Evolutionary conservation across 2,329 filamentous ascomycete genomes (phyloP).

Genomic region (Cercospora sp.): DNA sequence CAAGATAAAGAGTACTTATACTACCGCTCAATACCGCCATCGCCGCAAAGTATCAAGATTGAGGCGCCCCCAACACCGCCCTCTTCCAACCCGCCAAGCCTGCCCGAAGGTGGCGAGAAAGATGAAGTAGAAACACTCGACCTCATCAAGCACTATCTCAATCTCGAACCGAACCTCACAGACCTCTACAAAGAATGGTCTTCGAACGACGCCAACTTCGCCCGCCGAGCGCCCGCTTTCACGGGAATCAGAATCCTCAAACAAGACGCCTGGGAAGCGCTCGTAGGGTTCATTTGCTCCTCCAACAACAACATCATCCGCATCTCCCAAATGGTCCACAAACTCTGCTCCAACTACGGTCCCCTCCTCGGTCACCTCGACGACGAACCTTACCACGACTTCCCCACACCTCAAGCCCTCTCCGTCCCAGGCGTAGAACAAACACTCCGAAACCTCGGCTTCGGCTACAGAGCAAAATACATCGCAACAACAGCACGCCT

Average conservation of each 20-base stretch:
- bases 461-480: constrained; percentile 93
- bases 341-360: constrained; percentile 84
- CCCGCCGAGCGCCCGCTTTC: constrained; percentile 80
- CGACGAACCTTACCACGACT: constrained; percentile 70
- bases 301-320: constrained; percentile 97
- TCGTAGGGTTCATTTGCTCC: constrained; percentile 95
- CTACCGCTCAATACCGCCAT: constrained; percentile 69
- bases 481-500: constrained; percentile 81
- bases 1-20: constrained; percentile 78
- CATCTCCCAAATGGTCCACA: constrained; percentile 96
- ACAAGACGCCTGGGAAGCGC: constrained; percentile 93
- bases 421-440: constrained; percentile 72
- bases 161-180: constrained; percentile 73
- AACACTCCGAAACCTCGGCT: constrained; percentile 78
- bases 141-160: constrained; percentile 82
- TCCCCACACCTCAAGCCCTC: constrained; percentile 75
- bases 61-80: constrained; percentile 42
- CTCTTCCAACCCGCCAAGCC: constrained; percentile 40
- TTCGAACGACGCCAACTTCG: constrained; percentile 79
- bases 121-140: constrained; percentile 54
- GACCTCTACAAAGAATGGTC: constrained; percentile 87
- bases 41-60: constrained; percentile 33
- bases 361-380: constrained; percentile 70
- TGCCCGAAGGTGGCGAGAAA: constrained; percentile 48
- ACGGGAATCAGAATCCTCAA: constrained; percentile 87